Evolutionary conservation across 2,329 filamentous ascomycete species (phyloP).

Genomic region (Mollisiaceae sp.): DNA sequence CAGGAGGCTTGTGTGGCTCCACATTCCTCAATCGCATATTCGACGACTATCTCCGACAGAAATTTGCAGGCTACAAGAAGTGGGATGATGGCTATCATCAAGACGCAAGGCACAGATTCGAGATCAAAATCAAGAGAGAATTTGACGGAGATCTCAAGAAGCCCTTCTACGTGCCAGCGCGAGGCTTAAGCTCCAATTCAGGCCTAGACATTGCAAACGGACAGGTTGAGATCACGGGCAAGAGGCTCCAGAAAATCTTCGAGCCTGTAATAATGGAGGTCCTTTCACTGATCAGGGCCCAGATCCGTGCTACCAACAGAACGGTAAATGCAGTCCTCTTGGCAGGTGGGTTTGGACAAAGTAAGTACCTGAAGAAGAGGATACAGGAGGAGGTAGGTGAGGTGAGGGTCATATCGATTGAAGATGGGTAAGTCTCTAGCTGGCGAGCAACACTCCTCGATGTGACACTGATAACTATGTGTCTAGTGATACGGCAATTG

Average conservation of each 20-base stretch:
- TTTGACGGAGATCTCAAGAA: not conserved
- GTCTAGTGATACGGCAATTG: not conserved
- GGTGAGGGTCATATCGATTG: too few relatives aligned
- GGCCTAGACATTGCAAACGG: slow-evolving; percentile 35
- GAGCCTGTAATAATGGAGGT: slow-evolving; percentile 51
- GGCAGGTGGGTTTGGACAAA: slow-evolving; percentile 32
- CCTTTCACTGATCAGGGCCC: slow-evolving; percentile 49
- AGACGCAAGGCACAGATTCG: slow-evolving; percentile 34
- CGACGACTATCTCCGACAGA: slow-evolving; percentile 28
- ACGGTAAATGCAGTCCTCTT: slow-evolving; percentile 43
- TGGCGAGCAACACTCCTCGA: too few relatives aligned
- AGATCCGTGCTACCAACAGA: slow-evolving; percentile 49
- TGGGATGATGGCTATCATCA: slow-evolving; percentile 23
- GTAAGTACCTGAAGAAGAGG: slow-evolving; percentile 25
- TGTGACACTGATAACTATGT: not conserved
- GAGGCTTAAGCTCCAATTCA: slow-evolving; percentile 43
- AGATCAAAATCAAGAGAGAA: slow-evolving; percentile 8
- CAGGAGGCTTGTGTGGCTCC: slow-evolving; percentile 35
- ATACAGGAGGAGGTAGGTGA: too few relatives aligned
- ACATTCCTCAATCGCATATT: slow-evolving; percentile 38
- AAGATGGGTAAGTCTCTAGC: too few relatives aligned
- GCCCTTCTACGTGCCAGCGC: slow-evolving; percentile 40
- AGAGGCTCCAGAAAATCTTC: slow-evolving; percentile 56
- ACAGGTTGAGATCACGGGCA: slow-evolving; percentile 56
- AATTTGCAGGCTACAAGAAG: slow-evolving; percentile 25